Evolutionary conservation across 1,284 basidiomycete species (phyloP).

Genomic region (Mrakiaceae sp.): DNA sequence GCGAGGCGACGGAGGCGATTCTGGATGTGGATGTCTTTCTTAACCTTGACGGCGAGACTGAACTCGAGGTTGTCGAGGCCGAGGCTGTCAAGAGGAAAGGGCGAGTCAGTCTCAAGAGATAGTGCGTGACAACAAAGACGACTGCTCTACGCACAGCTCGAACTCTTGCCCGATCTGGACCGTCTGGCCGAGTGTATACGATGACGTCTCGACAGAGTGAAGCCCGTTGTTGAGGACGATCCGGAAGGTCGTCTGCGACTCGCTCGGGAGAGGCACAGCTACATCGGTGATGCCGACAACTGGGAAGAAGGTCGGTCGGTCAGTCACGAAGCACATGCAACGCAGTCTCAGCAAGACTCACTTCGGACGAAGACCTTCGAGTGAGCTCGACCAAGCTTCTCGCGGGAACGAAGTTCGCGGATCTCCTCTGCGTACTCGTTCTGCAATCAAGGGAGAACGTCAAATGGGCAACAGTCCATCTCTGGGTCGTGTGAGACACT

Average conservation of each 20-base stretch:
- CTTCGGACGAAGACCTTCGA: conserved; percentile 93
- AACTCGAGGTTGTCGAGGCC: conserved; percentile 84
- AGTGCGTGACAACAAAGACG: not conserved
- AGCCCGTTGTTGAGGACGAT: conserved; percentile 93
- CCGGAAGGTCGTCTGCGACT: conserved; percentile 57
- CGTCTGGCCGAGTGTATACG: conserved; percentile 31
- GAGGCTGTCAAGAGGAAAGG: conserved; percentile 42
- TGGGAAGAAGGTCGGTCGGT: conserved; percentile 27
- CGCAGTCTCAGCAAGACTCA: conserved; percentile 26
- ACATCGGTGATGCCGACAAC: conserved; percentile 68
- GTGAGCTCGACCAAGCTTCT: conserved; percentile 62
- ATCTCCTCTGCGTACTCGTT: conserved; percentile 88
- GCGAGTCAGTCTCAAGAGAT: not conserved
- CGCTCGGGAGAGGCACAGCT: conserved; percentile 58
- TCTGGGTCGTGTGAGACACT: conserved; percentile 23
- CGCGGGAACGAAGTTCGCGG: conserved; percentile 61
- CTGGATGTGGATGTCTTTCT: conserved; percentile 67
- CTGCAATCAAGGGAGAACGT: conserved; percentile 35
- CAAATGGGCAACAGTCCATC: not conserved
- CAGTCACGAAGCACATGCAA: no score
- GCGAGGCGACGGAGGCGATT: conserved; percentile 42
- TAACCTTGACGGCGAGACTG: conserved; percentile 70
- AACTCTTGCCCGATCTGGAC: conserved; percentile 81
- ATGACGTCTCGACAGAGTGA: conserved; percentile 55
- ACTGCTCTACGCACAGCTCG: conserved; percentile 55